Conservation (phyloP, 768 basidiomycete species). For the Hypsizygus marmoreus region DNA sequence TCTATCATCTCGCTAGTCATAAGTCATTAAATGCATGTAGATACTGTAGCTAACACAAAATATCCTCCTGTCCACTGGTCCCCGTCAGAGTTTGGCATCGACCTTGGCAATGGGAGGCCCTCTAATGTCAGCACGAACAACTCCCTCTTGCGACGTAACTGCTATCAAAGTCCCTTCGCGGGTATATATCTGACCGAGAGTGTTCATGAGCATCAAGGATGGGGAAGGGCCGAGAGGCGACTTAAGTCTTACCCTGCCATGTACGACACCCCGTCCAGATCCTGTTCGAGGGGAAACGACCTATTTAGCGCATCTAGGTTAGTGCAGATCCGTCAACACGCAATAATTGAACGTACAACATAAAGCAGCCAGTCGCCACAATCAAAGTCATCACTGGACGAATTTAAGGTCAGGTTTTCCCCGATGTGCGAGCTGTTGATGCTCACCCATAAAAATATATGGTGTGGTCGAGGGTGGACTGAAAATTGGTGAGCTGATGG, state of each 20-base stretch:
- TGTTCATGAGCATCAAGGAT: not conserved
- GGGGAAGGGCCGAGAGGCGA: not conserved
- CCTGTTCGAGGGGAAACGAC: constrained; percentile 64
- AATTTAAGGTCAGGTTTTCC: too few relatives aligned
- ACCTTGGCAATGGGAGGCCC: constrained; percentile 34
- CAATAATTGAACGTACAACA: constrained; percentile 49
- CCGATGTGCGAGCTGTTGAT: too few relatives aligned
- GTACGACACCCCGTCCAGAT: constrained; percentile 68
- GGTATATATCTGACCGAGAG: constrained; percentile 60
- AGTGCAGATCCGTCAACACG: not conserved
- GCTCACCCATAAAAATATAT: constrained; percentile 78
- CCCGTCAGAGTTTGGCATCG: constrained; percentile 36
- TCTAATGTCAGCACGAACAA: constrained; percentile 60
- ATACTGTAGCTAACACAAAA: too few relatives aligned
- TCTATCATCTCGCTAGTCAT: too few relatives aligned
- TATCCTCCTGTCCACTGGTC: too few relatives aligned
- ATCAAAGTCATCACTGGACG: constrained; percentile 71
- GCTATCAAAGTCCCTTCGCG: constrained; percentile 66
- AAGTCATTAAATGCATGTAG: too few relatives aligned
- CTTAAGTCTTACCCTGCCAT: constrained; percentile 61
- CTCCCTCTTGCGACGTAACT: constrained; percentile 81
- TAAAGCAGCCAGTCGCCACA: constrained; percentile 83
- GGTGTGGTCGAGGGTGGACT: constrained; percentile 79
- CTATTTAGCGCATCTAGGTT: constrained; percentile 31
- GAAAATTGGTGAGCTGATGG: constrained; percentile 4